Evolutionary conservation across 768 basidiomycete genomes (phyloP).

Genomic region (Phylloporus sp.): DNA sequence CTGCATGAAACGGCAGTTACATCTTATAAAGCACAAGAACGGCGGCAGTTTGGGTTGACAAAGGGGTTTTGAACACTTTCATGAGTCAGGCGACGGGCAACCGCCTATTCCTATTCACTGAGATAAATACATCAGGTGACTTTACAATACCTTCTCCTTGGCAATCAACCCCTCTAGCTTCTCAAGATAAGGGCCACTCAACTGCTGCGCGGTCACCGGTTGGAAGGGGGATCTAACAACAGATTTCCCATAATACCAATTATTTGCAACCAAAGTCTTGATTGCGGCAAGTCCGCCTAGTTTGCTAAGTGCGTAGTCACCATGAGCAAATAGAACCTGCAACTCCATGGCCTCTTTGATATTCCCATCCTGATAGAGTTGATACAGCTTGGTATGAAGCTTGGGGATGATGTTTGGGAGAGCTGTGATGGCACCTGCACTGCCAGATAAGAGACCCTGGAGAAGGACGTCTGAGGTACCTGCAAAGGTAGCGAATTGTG

Average conservation of each 20-base stretch:
- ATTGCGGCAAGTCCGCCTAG: neutral
- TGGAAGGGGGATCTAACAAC: neutral
- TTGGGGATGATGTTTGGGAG: neutral
- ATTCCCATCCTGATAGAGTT: neutral
- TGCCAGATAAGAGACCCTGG: neutral
- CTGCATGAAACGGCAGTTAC: neutral
- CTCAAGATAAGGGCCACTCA: neutral
- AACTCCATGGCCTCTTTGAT: neutral
- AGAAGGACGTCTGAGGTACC: neutral
- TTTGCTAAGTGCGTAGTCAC: neutral
- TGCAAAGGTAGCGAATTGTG: neutral
- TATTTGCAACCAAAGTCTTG: neutral
- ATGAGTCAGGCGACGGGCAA: neutral
- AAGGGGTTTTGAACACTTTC: neutral
- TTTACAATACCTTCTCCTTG: neutral
- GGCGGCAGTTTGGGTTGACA: neutral
- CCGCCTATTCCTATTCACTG: neutral
- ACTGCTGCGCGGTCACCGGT: neutral
- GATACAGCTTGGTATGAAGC: neutral
- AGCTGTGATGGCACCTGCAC: neutral
- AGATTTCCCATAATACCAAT: neutral
- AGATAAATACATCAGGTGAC: neutral
- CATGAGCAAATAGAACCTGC: neutral
- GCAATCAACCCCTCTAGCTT: neutral
- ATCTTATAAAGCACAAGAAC: neutral